These are phyloP conservation scores for Aspergillus viridinutans DNA, from an alignment of 2,329 filamentous ascomycete genomes.

Conservation along the genomic window DNA sequence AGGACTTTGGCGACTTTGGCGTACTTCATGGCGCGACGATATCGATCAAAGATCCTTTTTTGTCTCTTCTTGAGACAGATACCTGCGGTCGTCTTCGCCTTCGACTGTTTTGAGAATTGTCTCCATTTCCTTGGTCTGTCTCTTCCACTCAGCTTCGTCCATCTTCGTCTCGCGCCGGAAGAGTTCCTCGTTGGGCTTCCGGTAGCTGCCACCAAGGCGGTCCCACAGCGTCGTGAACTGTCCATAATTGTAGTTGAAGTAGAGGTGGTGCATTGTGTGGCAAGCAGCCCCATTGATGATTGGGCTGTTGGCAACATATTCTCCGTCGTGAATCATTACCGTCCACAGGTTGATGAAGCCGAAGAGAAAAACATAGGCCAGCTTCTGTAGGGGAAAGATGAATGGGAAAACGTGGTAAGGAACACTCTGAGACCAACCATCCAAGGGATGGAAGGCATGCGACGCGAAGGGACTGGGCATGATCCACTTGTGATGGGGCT, in stretches of 20 bases:
- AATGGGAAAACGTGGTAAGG: slow-evolving; percentile 94
- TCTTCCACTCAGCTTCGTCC: slow-evolving; percentile 72
- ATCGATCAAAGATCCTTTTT: slow-evolving; percentile 36
- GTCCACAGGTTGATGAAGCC: slow-evolving; percentile 96
- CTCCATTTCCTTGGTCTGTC: slow-evolving; percentile 73
- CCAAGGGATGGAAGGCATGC: slow-evolving; percentile 90
- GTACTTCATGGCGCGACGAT: not conserved
- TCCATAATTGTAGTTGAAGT: slow-evolving; percentile 89
- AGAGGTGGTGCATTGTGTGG: slow-evolving; percentile 85
- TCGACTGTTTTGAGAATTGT: slow-evolving; percentile 70
- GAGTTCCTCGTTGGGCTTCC: slow-evolving; percentile 77
- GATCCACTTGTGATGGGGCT: slow-evolving; percentile 99
- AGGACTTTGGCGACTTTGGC: not conserved
- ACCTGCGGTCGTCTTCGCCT: slow-evolving; percentile 49
- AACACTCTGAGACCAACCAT: slow-evolving; percentile 81
- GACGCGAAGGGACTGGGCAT: slow-evolving; percentile 93
- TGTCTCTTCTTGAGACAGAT: slow-evolving; percentile 28
- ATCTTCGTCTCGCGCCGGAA: slow-evolving; percentile 84
- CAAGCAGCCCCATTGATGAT: slow-evolving; percentile 92
- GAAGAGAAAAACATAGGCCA: slow-evolving; percentile 81
- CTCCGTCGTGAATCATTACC: slow-evolving; percentile 91
- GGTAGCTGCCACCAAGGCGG: slow-evolving; percentile 79
- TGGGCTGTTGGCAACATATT: slow-evolving; percentile 87
- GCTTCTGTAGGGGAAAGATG: slow-evolving; percentile 87
- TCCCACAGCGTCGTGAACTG: slow-evolving; percentile 94